phyloP scores from a whole-genome alignment of 306 rosid species.

The Spatholobus suberectus region DNA sequence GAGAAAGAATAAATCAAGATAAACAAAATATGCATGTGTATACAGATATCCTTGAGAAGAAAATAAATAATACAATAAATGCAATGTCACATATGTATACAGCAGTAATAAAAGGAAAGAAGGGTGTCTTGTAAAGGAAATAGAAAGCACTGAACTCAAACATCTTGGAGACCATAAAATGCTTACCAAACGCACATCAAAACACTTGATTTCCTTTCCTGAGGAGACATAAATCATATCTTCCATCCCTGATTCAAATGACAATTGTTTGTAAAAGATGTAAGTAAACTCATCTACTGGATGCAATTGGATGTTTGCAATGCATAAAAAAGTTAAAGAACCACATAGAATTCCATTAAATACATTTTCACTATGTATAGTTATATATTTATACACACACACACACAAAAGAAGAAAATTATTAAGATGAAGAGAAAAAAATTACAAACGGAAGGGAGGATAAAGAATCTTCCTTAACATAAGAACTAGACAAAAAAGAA shows the following conservation, averaged over 20 bases:
- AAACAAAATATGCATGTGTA: not conserved
- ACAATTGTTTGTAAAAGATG: slow-evolving; percentile 28
- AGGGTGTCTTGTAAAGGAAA: not conserved
- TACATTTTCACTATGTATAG: no score
- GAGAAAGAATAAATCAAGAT: slow-evolving; percentile 9
- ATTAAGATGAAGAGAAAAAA: slow-evolving; percentile 5
- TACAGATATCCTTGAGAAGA: slow-evolving; percentile 16
- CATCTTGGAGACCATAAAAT: slow-evolving; percentile 29
- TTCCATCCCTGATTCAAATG: slow-evolving; percentile 79
- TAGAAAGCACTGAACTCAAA: slow-evolving; percentile 30
- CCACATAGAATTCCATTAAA: not conserved
- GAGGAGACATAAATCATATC: slow-evolving; percentile 72
- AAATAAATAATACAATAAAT: slow-evolving; percentile 18
- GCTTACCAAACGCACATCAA: slow-evolving; percentile 86
- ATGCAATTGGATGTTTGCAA: slow-evolving; percentile 13
- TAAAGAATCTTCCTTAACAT: slow-evolving; percentile 12
- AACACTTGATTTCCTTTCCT: slow-evolving; percentile 85
- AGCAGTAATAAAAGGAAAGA: slow-evolving; percentile 1
- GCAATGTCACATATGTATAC: not conserved
- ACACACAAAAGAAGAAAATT: not conserved
- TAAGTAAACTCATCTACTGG: slow-evolving; percentile 9
- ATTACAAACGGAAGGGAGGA: not conserved
- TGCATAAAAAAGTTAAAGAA: not conserved
- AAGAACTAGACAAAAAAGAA: not conserved
- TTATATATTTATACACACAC: not conserved